A percentile compares a stretch with the other conserved stretches of the same genome.
Conservation (phyloP, 108 stramenopile species). For the Aurantiochytrium sp. region DNA sequence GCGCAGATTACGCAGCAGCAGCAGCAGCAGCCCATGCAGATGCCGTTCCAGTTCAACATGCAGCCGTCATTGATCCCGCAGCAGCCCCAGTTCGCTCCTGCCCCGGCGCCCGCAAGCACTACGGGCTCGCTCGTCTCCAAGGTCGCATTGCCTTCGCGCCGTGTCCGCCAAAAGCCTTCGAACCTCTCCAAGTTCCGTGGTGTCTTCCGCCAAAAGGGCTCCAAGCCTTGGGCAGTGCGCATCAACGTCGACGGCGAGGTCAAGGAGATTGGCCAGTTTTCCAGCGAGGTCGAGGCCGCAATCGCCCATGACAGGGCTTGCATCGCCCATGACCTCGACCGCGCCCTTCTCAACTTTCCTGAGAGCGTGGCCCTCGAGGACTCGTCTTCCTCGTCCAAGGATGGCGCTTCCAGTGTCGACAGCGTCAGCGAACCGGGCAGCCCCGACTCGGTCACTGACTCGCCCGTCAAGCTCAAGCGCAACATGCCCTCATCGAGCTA, state of each 20-base stretch:
- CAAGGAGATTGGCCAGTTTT: background rate
- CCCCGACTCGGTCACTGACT: background rate
- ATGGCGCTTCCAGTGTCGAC: background rate
- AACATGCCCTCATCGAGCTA: background rate
- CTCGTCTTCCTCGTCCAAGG: background rate
- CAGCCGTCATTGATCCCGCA: background rate
- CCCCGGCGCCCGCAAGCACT: background rate
- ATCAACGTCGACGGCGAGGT: background rate
- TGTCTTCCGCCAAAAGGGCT: background rate
- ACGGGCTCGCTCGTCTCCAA: background rate
- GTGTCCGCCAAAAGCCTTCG: background rate
- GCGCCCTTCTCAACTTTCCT: background rate
- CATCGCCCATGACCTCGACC: background rate
- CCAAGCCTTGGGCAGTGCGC: background rate
- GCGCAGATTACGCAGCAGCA: background rate
- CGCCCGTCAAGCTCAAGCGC: background rate
- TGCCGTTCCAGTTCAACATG: background rate
- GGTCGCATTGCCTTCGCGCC: background rate
- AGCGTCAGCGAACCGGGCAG: background rate
- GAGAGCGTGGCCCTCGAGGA: background rate
- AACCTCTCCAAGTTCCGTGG: background rate
- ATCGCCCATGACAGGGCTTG: background rate
- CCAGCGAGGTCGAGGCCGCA: background rate
- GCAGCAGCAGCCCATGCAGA: background rate
- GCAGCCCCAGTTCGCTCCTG: background rate